Base-by-base conservation (phyloP, 2,329 filamentous ascomycete species). In the Exophiala sideris region DNA sequence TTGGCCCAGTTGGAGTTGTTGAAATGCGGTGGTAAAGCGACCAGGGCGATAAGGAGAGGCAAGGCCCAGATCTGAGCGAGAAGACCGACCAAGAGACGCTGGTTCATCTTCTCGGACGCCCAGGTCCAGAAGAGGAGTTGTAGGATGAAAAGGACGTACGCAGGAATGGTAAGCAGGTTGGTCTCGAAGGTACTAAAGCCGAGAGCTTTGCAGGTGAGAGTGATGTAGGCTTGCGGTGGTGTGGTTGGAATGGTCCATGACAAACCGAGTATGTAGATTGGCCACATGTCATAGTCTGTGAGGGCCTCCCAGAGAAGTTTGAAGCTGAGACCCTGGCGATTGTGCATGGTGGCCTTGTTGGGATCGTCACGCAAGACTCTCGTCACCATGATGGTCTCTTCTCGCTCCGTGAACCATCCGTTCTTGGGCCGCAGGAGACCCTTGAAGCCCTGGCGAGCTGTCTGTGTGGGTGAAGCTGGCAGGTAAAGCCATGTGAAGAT, bases 381-480 rank as follows among this genome's bases (percentile, higher is more conserved):
- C 60, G 85, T 86, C 36, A 85, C 80, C 2, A 86, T 75, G 53
- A 86, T 85, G 18, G 71, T 72, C 53, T 84, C 79, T 59, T 85
- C 82, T 12, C 77, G 76, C 41, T 83, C 79, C 3, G 64, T 79
- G 65, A 85, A 86, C 83, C 83, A 86, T 0, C 79, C 54, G 36
- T 62, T 76, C 1, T 78, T 75, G 2, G 62, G 59, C 7, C 63
- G 61, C 10, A 65, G 61, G 33, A 57, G 44, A 11, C 58, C 60
- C 41, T 82, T 83, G 3, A 87, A 89, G 44, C 83, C 77, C 0
- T 83, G 85, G 0, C 56, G 58, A 8, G 47, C 41, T 10, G 87
- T 90, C 47, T 83, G 78, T 0, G 83, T 86, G 0, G 87, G 86
- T 0, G 84, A 87, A 21, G 76, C 70, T 0, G 83, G 83, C 51